A percentile compares a stretch with the other conserved stretches of the same genome.
These are phyloP conservation scores for Brassica rapa DNA, from an alignment of 345 rosid species.

Conservation along the genomic window DNA sequence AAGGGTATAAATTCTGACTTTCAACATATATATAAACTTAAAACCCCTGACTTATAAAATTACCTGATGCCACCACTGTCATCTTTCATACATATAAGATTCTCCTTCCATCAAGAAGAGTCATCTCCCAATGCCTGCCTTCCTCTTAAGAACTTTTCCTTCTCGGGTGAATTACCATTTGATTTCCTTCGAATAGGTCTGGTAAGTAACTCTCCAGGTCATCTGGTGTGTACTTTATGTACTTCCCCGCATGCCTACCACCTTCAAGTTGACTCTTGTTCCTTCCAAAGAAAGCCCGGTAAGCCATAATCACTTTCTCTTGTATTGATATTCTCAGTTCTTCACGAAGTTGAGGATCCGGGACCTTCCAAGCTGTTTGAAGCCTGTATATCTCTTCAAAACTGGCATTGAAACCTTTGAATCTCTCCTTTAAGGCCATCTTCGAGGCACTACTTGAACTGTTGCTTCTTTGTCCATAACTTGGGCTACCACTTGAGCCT, in stretches of 20 bases:
- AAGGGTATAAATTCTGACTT: constrained; percentile 28
- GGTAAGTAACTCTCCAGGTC: constrained; percentile 78
- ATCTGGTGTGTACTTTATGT: constrained; percentile 90
- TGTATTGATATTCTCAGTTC: constrained; percentile 91
- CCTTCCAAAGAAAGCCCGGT: constrained; percentile 87
- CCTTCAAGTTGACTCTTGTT: constrained; percentile 77
- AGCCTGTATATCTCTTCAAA: constrained; percentile 86
- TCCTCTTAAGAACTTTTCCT: constrained; percentile 58
- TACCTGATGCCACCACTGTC: constrained; percentile 37
- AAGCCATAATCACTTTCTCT: constrained; percentile 85
- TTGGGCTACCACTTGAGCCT: constrained; percentile 67
- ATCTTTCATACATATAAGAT: constrained; percentile 23
- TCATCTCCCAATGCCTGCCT: constrained; percentile 2
- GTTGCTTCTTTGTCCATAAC: constrained; percentile 44
- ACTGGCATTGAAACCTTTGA: constrained; percentile 81
- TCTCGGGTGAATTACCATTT: constrained; percentile 74
- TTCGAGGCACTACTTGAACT: constrained; percentile 62
- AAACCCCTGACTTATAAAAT: constrained; percentile 26
- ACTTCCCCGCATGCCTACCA: constrained; percentile 85
- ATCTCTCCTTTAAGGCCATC: constrained; percentile 79
- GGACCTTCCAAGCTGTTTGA: constrained; percentile 96
- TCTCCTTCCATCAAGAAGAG: constrained; percentile 11
- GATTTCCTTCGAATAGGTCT: constrained; percentile 86
- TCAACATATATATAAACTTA: constrained; percentile 38
- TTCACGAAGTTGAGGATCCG: constrained; percentile 92